Base-by-base conservation (phyloP, 1,139 yeast genomes). In the Taphrina wiesneri region DNA sequence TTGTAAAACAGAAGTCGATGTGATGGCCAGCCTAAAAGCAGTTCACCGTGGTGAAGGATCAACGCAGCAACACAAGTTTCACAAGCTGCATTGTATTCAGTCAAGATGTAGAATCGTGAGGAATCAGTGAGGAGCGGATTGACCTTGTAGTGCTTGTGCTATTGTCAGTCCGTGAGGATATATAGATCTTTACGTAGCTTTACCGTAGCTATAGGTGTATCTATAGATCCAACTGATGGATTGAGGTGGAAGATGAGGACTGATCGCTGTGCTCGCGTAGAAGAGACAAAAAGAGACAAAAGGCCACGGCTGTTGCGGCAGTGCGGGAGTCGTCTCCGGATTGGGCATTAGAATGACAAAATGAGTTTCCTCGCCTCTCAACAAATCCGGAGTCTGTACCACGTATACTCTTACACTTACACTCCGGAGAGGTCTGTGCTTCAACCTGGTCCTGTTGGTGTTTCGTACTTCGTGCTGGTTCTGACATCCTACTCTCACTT, bases 321-420 rank as follows among this genome's bases (percentile, higher is more conserved):
- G 19, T 7, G 25, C 49, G 49, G 49, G 49, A 45, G 28, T 4
- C 7, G 11, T 11, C 2, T 9, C 49, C 49, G 49, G 28, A 45
- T 45, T n/a, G 9, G 26, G 49, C 49, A 45, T 45, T 21, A 21
- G 28, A 45, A 45, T 45, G 49, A 45, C 49, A 45, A 45, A 23
- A 45, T 45, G 49, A 45, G 49, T 45, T 23, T n/a, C 28, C 49
- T 45, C 49, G 49, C 49, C 49, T 45, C 49, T 23, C 25, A 11
- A 21, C 17, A 2, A 9, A n/a, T 41, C 23, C 46, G 9, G 46
- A 4, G 19, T n/a, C 9, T 41, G 17, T 32, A 11, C 36, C 36
- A 2, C 15, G 36, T 32, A 15, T 15, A 32, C 9, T 4, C 6
- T 2, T 4, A 11, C 15, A 15, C 36, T 32, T 15, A 11, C 15